Evolutionary conservation across 345 rosid genomes (phyloP).

Genomic region (Moricandia arvensis): DNA sequence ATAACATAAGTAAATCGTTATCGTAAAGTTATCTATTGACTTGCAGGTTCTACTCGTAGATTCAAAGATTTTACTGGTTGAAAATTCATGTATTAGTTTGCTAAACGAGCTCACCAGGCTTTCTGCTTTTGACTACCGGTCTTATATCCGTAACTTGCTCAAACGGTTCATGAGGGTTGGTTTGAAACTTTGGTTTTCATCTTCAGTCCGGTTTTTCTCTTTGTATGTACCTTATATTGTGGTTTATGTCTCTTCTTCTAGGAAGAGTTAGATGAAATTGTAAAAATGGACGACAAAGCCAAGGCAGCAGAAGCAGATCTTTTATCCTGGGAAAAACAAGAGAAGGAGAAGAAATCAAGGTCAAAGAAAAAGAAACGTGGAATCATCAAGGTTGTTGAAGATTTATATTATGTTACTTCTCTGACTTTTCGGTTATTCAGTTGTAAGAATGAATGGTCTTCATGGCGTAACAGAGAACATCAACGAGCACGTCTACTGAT

Average conservation of each 20-base stretch:
- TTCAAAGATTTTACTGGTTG: constrained; percentile 24
- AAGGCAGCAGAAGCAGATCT: not conserved
- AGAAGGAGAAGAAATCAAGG: not conserved
- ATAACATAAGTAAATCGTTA: not conserved
- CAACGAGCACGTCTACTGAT: not conserved
- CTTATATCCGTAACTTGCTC: not conserved
- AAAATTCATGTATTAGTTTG: not conserved
- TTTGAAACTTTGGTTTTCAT: not conserved
- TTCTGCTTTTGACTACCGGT: constrained; percentile 6
- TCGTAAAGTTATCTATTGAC: not conserved
- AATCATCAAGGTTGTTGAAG: not conserved
- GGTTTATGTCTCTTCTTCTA: not conserved
- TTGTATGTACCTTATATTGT: not conserved
- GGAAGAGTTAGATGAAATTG: not conserved
- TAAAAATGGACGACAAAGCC: constrained; percentile 7
- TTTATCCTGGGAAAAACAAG: not conserved
- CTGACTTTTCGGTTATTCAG: not conserved
- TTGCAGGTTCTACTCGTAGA: not conserved
- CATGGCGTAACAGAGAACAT: not conserved
- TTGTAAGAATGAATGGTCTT: not conserved
- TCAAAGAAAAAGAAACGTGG: not conserved
- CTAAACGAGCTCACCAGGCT: not conserved
- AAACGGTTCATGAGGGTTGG: constrained; percentile 5
- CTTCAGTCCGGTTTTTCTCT: not conserved
- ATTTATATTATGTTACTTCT: not conserved